Evolutionary conservation across 2,329 filamentous ascomycete species (phyloP).

Genomic region (Aspergillus costaricaensis): DNA sequence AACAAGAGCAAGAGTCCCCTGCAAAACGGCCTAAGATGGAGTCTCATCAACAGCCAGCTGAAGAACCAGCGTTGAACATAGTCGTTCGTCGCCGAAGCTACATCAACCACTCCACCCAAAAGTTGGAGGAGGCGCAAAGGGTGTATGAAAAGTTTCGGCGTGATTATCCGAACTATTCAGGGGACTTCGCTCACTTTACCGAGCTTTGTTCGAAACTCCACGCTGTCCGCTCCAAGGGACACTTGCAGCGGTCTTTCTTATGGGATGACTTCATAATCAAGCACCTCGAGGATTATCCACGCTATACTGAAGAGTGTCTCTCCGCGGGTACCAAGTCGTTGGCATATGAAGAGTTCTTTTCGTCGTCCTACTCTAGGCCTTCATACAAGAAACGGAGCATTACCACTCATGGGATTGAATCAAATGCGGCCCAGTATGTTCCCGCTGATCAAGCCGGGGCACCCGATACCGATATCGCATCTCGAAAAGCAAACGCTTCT

Average conservation of each 20-base stretch:
- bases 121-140: conserved; percentile 27
- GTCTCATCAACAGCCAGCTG: background rate
- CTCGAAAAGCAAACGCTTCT: conserved; percentile 16
- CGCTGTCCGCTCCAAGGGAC: conserved; percentile 30
- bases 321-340: conserved; percentile 29
- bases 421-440: conserved; percentile 29
- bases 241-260: conserved; percentile 39
- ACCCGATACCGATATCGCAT: background rate
- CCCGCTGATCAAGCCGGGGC: conserved; percentile 7
- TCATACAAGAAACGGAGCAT: conserved; percentile 41
- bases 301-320: conserved; percentile 33
- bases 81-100: conserved; percentile 26
- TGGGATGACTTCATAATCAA: conserved; percentile 52
- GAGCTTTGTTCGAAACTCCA: conserved; percentile 42
- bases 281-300: conserved; percentile 40
- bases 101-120: conserved; percentile 21
- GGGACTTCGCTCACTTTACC: conserved; percentile 41
- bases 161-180: conserved; percentile 43
- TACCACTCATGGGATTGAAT: conserved; percentile 33
- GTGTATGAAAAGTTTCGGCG: conserved; percentile 42
- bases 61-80: conserved; percentile 13
- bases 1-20: conserved; percentile 15
- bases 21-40: conserved; percentile 15
- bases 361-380: conserved; percentile 32
- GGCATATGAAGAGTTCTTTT: conserved; percentile 45